Percentiles rank a stretch among this genome's conserved stretches.
Conservation (phyloP, 1,139 yeast genomes). For the Lizanozyma gosingica region DNA sequence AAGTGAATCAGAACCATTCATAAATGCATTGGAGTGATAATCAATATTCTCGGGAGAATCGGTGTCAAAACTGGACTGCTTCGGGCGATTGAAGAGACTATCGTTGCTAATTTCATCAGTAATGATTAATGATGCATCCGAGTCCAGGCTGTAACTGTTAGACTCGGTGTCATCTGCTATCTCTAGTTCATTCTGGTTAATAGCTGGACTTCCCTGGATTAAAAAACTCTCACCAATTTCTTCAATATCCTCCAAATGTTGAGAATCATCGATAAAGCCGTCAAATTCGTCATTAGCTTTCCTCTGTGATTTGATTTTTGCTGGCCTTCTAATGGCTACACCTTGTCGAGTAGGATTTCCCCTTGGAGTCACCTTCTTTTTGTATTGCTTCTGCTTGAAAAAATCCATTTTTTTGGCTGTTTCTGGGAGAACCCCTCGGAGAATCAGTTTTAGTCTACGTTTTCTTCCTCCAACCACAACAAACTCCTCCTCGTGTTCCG, state of each 20-base stretch:
- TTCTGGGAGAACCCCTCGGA: slow-evolving; percentile 32
- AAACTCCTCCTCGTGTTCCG: slow-evolving; percentile 10
- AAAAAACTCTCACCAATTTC: not conserved
- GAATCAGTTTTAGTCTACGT: slow-evolving; percentile 19
- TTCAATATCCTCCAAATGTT: slow-evolving; percentile 1
- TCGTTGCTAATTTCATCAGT: not conserved
- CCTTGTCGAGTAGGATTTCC: slow-evolving; percentile 19
- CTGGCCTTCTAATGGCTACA: slow-evolving; percentile 23
- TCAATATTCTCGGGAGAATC: too few species aligned
- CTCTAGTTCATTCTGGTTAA: too few species aligned
- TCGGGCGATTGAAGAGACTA: too few species aligned
- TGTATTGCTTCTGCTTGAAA: slow-evolving; percentile 12
- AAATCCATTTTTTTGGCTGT: slow-evolving; percentile 24
- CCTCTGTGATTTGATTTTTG: slow-evolving; percentile 2
- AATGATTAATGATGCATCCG: not conserved
- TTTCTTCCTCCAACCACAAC: slow-evolving; percentile 26
- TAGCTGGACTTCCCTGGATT: too few species aligned
- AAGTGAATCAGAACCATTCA: not conserved
- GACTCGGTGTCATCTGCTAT: too few species aligned
- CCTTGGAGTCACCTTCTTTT: slow-evolving; percentile 1
- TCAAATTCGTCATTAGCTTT: slow-evolving; percentile 2
- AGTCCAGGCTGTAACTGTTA: too few species aligned
- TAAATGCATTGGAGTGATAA: too few species aligned
- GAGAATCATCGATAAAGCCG: slow-evolving; percentile 5
- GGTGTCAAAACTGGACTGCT: too few species aligned